Evolutionary conservation across 768 basidiomycete genomes (phyloP), one percentile per base, ranked within the genome.

Genomic region (Tricholoma sp.): DNA sequence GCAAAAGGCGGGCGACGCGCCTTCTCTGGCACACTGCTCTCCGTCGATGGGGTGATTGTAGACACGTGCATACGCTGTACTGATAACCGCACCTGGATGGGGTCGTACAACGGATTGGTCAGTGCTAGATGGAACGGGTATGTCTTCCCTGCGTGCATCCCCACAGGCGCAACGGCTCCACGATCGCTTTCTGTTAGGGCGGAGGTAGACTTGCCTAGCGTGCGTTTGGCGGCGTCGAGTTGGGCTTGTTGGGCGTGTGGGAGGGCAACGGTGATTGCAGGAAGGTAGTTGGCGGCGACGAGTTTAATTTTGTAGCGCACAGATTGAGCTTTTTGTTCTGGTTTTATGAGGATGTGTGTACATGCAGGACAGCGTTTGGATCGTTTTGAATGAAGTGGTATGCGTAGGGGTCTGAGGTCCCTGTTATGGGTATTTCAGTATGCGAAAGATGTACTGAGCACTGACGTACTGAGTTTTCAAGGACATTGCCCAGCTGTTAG

Each of bases 291-390:
- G 27, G 91, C 84, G 0, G 96, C 97, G 56, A 96, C 91, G 52
- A 98, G 85, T 72, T 98, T 98, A 73, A 99, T 98, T 74, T 98
- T 98, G 79, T 88, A 98, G 16, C 93, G 84, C 35, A 91, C 88
- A 16, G 91, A 94, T 63, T 94, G 92, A 0, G 94, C 89, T 68
- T 99, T 99, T 67, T 95, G 90, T 69, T 99, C 97, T 3, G 97
- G 97, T 69, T 98, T 97, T 73, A 98, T 97, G 60, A 99, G 83
- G 63, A 98, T 97, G 71, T 98, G 96, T 16, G 91, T 86, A 69
- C 97, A 99, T 2, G 79, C 81, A 12, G 94, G 88, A 74, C 97
- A 99, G 4, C 97, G 91, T 72, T 98, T 98, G 3, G 94, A 94
- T 53, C 89, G 84, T 71, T 98, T 98, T 0, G 94, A 91, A 62